Conservation (phyloP, 106 monocot species). For the Dioscorea alata region DNA sequence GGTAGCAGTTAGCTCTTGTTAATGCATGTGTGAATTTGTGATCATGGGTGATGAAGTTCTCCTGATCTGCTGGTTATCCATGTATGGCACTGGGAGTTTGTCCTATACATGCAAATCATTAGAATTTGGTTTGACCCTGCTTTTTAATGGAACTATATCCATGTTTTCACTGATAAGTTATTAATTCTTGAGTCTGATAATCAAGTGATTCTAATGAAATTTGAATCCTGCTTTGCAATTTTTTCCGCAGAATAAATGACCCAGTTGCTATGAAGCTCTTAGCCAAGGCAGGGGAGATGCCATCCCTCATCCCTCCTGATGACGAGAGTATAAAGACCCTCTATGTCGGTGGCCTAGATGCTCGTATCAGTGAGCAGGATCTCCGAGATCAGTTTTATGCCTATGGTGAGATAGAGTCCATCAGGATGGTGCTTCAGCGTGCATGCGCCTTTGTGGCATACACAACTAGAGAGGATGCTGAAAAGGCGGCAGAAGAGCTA, state of each 20-base stretch:
- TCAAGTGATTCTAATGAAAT: too few relatives aligned
- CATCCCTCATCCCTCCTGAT: constrained; percentile 79
- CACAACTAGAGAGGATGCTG: constrained; percentile 84
- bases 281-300: constrained; percentile 95
- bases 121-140: too few relatives aligned
- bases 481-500: constrained; percentile 90
- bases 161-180: too few relatives aligned
- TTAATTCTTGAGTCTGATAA: too few relatives aligned
- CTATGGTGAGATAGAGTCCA: constrained; percentile 90
- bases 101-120: too few relatives aligned
- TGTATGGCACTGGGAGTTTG: too few relatives aligned
- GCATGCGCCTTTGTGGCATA: constrained; percentile 95
- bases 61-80: too few relatives aligned
- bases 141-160: too few relatives aligned
- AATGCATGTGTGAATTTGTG: too few relatives aligned
- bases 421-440: constrained; percentile 83
- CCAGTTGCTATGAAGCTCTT: constrained; percentile 94
- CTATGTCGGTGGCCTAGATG: constrained; percentile 92
- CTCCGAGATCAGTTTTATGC: constrained; percentile 88
- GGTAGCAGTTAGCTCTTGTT: too few relatives aligned
- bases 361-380: constrained; percentile 80
- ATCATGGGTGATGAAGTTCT: too few relatives aligned
- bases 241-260: constrained; percentile 72
- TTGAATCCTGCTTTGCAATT: too few relatives aligned
- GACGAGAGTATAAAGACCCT: constrained; percentile 93